Conservation (phyloP, 495 filamentous ascomycete genomes). For the Hypoxylon rickii region DNA sequence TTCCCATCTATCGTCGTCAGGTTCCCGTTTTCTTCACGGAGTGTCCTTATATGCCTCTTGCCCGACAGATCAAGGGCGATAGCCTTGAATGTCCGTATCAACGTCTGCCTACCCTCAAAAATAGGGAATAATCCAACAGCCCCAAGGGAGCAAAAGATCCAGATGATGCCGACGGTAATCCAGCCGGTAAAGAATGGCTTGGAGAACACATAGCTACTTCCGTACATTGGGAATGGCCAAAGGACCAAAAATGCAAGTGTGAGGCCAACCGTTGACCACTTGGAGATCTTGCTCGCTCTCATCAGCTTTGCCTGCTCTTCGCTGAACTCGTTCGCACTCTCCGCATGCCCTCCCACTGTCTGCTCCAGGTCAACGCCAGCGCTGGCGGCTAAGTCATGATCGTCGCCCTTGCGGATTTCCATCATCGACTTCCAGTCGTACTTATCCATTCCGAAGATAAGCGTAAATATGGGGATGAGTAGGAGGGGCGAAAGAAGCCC, state of each 20-base stretch:
- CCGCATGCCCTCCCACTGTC: constrained; percentile 58
- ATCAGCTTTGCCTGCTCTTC: constrained; percentile 72
- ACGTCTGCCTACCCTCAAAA: constrained; percentile 76
- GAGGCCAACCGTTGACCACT: constrained; percentile 73
- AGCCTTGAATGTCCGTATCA: constrained; percentile 63
- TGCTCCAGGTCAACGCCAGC: constrained; percentile 75
- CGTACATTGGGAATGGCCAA: constrained; percentile 97
- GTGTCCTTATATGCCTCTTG: constrained; percentile 49
- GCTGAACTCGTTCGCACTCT: constrained; percentile 45
- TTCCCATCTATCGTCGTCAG: constrained; percentile 23
- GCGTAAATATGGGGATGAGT: constrained; percentile 79
- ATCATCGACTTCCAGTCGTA: constrained; percentile 93
- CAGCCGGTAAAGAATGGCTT: constrained; percentile 93
- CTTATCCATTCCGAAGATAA: constrained; percentile 72
- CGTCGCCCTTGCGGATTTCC: constrained; percentile 80
- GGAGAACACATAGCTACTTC: constrained; percentile 81
- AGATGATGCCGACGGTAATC: constrained; percentile 83
- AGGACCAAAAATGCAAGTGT: constrained; percentile 79
- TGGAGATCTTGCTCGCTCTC: constrained; percentile 77
- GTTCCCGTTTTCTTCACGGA: constrained; percentile 39
- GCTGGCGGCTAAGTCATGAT: constrained; percentile 71
- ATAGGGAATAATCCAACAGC: constrained; percentile 83
- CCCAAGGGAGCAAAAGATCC: constrained; percentile 76
- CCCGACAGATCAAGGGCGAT: constrained; percentile 75
- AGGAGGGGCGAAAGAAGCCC: constrained; percentile 80